Evolutionary conservation across 2,329 filamentous ascomycete genomes (phyloP).

Genomic region (Graphilbum sp.): DNA sequence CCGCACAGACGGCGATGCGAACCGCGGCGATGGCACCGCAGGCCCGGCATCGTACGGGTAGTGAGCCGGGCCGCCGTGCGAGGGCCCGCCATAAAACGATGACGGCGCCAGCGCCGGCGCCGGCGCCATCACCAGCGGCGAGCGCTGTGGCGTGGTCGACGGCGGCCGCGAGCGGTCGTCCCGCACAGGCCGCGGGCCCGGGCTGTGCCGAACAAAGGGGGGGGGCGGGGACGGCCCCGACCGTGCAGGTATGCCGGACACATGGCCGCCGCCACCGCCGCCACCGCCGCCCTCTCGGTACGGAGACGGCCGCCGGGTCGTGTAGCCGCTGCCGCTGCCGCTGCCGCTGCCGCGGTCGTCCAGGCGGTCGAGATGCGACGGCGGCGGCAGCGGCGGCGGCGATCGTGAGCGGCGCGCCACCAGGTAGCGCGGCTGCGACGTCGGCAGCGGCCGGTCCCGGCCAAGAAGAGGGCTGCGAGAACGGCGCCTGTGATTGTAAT

Average conservation of each 20-base stretch:
- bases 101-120: too few species aligned
- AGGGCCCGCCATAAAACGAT: too few species aligned
- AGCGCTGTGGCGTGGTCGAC: constrained; percentile 12
- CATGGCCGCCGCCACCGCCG: constrained; percentile 18
- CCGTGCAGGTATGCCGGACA: too few species aligned
- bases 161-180: constrained; percentile 30
- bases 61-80: too few species aligned
- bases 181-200: constrained; percentile 16
- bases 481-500: too few species aligned
- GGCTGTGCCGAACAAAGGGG: constrained; percentile 30
- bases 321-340: constrained; percentile 9
- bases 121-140: not conserved
- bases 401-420: constrained; percentile 30
- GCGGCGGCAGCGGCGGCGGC: constrained; percentile 15
- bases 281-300: too few species aligned
- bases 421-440: not conserved
- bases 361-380: constrained; percentile 3
- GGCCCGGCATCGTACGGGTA: too few species aligned
- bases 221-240: constrained; percentile 23
- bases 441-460: not conserved
- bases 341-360: constrained; percentile 4
- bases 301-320: constrained; percentile 29
- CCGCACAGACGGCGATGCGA: constrained; percentile 20
- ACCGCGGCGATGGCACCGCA: not conserved
- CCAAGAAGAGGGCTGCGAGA: too few species aligned